A percentile compares a stretch with the other conserved stretches of the same genome.
Conservation (phyloP, 2,329 filamentous ascomycete genomes). For the Colletotrichum euphorbiae region DNA sequence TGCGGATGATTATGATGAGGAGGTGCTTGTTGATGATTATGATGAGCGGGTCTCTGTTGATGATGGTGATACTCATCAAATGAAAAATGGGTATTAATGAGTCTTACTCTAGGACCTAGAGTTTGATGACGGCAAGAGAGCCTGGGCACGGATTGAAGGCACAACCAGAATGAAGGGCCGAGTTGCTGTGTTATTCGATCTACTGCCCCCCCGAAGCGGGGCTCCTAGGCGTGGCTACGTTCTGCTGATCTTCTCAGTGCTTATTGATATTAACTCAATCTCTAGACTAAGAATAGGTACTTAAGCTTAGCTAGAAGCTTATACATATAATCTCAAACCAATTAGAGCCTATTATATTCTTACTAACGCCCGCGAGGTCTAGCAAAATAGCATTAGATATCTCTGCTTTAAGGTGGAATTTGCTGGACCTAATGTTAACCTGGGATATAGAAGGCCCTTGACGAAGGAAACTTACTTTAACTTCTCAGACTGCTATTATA, state of each 20-base stretch:
- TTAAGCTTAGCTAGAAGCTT: background rate
- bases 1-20: background rate
- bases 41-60: background rate
- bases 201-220: background rate
- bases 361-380: background rate
- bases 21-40: background rate
- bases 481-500: background rate
- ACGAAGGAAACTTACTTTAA: background rate
- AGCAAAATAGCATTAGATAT: background rate
- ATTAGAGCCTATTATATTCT: background rate
- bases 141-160: background rate
- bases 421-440: background rate
- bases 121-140: background rate
- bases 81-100: background rate
- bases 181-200: background rate
- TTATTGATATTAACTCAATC: background rate
- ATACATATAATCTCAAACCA: background rate
- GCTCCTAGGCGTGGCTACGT: background rate
- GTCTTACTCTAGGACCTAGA: background rate
- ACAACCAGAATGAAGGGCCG: background rate
- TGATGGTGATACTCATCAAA: background rate
- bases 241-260: background rate
- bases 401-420: background rate
- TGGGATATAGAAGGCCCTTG: background rate
- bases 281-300: background rate